Evolutionary conservation across 208 protist species (phyloP), one percentile per base, ranked within the genome.

Genomic region (Trypanosomatidae sp.): DNA sequence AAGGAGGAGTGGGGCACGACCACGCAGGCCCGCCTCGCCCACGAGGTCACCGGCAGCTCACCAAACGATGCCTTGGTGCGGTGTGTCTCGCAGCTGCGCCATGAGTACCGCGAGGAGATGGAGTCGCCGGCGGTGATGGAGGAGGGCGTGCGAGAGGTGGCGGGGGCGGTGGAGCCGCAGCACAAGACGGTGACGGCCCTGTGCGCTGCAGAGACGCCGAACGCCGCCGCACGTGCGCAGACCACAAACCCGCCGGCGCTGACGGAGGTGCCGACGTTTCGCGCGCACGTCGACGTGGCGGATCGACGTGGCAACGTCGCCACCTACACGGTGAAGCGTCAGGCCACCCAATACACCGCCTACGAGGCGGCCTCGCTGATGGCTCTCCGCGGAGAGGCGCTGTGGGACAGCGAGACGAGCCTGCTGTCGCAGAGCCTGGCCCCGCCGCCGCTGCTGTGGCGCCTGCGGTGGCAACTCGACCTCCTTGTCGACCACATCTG

Each of bases 381-480:
- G 39, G 87, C 85, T 22, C 78, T 92, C 46, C 86, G 85, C 3
- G 69, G 53, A 71, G 78, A 86, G 71, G 59, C 9, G 17, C 10
- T 39, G 39, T 86, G 82, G 80, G 77, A 73, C 46, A 30, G 66
- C 9, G 73, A 65, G 7, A 58, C 74, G 36, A 74, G 77, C 47
- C 70, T 83, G 15, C 55, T 85, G 33, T 70, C 58, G 15, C 66
- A 73, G 25, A 52, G 72, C 17, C 52, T 85, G 62, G 43, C 84
- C 3, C 52, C 83, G 1, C 64, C 77, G 19, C 88, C 92, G 56
- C 77, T 97, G 62, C 80, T 97, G 36, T 69, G 79, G 49, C 85
- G 85, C 30, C 80, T 97, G 81, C 84, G 89, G 19, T 97, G 92
- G 90, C 92, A 97, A 71, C 86, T 97, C 64, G 83, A 91, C 44